Conservation (phyloP, 371 early-diverging fungal species). For the Choanephora cucurbitarum region DNA sequence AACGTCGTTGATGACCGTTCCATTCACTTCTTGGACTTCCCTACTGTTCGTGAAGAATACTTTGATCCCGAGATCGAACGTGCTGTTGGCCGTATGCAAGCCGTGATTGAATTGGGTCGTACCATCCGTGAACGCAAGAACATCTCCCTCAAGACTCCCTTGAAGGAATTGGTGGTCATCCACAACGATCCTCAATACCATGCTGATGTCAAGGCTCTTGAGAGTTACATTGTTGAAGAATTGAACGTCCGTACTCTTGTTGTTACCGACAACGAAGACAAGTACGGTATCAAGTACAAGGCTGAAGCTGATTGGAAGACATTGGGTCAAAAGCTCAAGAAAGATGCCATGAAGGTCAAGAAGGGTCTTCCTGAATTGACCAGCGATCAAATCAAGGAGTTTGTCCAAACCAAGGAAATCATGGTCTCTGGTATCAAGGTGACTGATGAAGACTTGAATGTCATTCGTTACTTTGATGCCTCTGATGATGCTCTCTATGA, state of each 20-base stretch:
- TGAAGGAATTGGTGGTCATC: conserved; percentile 93
- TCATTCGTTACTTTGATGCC: conserved; percentile 77
- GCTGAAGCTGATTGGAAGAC: conserved; percentile 91
- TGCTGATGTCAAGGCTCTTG: conserved; percentile 81
- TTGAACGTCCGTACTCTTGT: conserved; percentile 88
- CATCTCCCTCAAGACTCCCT: conserved; percentile 96
- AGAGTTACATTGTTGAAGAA: conserved; percentile 92
- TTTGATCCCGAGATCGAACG: conserved; percentile 95
- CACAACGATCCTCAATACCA: conserved; percentile 87
- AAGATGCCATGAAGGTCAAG: conserved; percentile 87
- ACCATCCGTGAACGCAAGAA: conserved; percentile 93
- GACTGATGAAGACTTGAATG: conserved; percentile 80
- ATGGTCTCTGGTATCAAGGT: conserved; percentile 83
- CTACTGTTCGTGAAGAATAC: conserved; percentile 92
- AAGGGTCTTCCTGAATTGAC: conserved; percentile 82
- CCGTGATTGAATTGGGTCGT: conserved; percentile 97
- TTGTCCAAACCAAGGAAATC: conserved; percentile 68
- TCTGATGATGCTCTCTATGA: conserved; percentile 64
- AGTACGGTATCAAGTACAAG: conserved; percentile 91
- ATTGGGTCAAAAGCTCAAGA: conserved; percentile 88
- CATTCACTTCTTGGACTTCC: conserved; percentile 93
- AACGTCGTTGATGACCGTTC: conserved; percentile 78
- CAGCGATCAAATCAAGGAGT: conserved; percentile 82
- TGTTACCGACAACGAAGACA: conserved; percentile 87
- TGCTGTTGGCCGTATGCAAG: conserved; percentile 93